Conservation (phyloP, 108 stramenopile genomes). For the Conticribra weissflogii region DNA sequence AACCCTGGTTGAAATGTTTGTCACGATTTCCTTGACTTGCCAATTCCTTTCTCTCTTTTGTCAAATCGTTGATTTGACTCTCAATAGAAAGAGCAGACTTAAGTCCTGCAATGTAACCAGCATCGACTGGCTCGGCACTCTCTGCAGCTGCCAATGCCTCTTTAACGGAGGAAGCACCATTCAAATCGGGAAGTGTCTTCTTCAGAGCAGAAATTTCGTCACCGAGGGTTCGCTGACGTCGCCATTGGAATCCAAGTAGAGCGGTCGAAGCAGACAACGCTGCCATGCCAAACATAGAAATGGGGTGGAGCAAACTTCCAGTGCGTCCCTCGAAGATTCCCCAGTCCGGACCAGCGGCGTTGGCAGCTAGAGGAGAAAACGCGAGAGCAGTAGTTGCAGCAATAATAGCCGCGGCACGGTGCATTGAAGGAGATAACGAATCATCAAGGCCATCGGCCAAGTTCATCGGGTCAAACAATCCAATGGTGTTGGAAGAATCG, state of each 20-base stretch:
- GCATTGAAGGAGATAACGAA: background rate
- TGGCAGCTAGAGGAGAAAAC: conserved; percentile 29
- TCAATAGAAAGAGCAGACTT: conserved; percentile 64
- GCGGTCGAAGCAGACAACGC: conserved; percentile 78
- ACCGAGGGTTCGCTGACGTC: conserved; percentile 88
- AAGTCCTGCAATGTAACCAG: conserved; percentile 49
- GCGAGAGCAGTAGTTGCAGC: conserved; percentile 15
- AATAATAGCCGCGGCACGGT: conserved; percentile 13
- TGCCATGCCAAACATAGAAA: conserved; percentile 80
- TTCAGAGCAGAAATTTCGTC: conserved; percentile 83
- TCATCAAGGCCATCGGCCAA: conserved; percentile 4
- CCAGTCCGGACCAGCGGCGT: conserved; percentile 63
- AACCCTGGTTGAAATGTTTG: conserved; percentile 89
- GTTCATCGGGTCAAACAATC: conserved; percentile 23
- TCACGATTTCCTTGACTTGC: conserved; percentile 65
- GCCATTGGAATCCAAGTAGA: conserved; percentile 91
- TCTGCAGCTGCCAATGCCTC: conserved; percentile 57
- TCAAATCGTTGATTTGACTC: conserved; percentile 68
- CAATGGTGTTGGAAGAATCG: background rate
- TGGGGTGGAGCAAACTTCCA: conserved; percentile 87
- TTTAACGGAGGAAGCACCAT: conserved; percentile 36
- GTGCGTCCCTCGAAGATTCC: conserved; percentile 82
- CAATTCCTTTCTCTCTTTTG: conserved; percentile 84
- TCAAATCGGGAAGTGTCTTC: conserved; percentile 63
- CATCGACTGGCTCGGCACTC: conserved; percentile 57